Conservation (phyloP, 2,329 filamentous ascomycete species). For the Ceratocystis cubensis region DNA sequence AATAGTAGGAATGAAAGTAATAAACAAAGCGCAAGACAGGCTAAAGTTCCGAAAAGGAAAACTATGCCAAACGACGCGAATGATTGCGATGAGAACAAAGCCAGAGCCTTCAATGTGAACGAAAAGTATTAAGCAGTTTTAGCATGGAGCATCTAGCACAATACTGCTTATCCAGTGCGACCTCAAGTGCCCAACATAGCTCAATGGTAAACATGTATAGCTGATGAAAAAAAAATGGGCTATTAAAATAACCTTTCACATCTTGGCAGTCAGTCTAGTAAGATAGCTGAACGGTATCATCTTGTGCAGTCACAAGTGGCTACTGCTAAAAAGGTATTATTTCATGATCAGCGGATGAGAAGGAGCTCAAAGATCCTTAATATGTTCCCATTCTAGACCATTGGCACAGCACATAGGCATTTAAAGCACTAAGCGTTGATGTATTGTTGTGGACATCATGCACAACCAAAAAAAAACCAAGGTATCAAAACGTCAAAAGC, state of each 20-base stretch:
- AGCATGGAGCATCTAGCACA: neutral
- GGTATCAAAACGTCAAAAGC: conserved; percentile 8
- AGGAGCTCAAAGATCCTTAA: neutral
- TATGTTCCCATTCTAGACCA: neutral
- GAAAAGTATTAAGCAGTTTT: neutral
- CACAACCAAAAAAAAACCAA: conserved; percentile 9
- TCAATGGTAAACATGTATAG: neutral
- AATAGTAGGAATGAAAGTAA: neutral
- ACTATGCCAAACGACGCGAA: neutral
- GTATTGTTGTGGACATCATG: neutral
- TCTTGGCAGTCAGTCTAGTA: neutral
- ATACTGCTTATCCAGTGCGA: neutral
- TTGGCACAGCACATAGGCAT: neutral
- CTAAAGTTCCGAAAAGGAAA: neutral
- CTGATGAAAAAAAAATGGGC: neutral
- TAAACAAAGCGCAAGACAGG: neutral
- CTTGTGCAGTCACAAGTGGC: neutral
- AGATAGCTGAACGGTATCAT: neutral
- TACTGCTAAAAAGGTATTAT: neutral
- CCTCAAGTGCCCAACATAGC: neutral
- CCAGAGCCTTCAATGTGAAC: neutral
- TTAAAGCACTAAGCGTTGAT: neutral
- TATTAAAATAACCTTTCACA: neutral
- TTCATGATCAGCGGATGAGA: neutral
- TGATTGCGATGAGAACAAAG: neutral